phyloP scores from a whole-genome alignment of 305 asterid genomes.

The Rubia peregrina region DNA sequence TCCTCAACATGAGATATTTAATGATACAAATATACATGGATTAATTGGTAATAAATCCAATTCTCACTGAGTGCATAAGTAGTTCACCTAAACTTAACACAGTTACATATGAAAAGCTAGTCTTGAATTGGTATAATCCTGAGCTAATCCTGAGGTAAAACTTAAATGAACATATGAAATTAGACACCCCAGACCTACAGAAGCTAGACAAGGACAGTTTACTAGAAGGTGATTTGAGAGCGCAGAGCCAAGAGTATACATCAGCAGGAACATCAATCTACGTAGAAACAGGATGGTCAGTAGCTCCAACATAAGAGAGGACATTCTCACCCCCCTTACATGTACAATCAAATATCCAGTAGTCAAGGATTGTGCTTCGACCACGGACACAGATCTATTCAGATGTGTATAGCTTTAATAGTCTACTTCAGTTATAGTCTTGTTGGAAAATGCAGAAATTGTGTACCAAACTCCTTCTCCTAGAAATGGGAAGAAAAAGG shows the following conservation, averaged over 20 bases:
- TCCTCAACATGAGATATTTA: not conserved
- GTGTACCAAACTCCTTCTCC: conserved; percentile 84
- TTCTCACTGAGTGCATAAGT: not conserved
- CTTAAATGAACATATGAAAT: not conserved
- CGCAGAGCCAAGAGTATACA: not conserved
- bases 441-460: conserved; percentile 31
- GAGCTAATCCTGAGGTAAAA: not conserved
- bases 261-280: not conserved
- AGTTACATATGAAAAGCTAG: not conserved
- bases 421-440: conserved; percentile 43
- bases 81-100: not conserved
- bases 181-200: not conserved
- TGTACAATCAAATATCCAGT: conserved; percentile 43
- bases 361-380: conserved; percentile 33
- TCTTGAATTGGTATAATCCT: not conserved
- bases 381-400: conserved; percentile 31
- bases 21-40: not conserved
- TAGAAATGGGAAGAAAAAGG: conserved; percentile 17
- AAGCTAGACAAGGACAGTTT: not conserved
- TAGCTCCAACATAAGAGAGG: not conserved
- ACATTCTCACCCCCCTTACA: conserved; percentile 11
- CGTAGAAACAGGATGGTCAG: not conserved
- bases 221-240: not conserved
- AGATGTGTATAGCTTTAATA: conserved; percentile 53
- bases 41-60: not conserved